Conservation (phyloP, 805 yeast species). For the Yarrowia deformans region DNA sequence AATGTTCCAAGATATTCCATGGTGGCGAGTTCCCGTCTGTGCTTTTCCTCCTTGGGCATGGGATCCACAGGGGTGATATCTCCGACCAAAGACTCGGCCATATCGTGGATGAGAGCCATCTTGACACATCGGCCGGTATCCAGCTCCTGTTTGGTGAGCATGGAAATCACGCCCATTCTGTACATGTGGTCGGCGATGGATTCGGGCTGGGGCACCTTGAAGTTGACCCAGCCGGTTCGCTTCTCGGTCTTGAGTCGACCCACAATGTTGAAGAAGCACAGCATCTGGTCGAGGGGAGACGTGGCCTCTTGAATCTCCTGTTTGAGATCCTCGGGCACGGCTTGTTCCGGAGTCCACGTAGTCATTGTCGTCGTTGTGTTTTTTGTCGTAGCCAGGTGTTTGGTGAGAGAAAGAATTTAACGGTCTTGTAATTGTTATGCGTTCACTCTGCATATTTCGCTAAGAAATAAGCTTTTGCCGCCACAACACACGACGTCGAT, state of each 20-base stretch:
- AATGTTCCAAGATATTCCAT: conserved; percentile 69
- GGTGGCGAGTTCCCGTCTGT: conserved; percentile 76
- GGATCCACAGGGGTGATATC: conserved; percentile 87
- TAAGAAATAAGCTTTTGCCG: background rate
- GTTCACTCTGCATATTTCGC: conserved; percentile 1
- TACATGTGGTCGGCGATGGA: conserved; percentile 96
- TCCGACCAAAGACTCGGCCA: conserved; percentile 93
- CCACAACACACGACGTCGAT: background rate
- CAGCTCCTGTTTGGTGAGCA: conserved; percentile 58
- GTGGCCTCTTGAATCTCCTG: conserved; percentile 26
- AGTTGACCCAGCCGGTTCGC: conserved; percentile 95
- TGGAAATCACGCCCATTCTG: conserved; percentile 83
- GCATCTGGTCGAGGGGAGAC: conserved; percentile 16
- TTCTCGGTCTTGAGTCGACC: conserved; percentile 75
- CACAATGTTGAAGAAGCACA: conserved; percentile 66
- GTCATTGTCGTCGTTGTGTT: conserved; percentile 8
- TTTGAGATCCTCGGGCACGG: conserved; percentile 19
- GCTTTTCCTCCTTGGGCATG: conserved; percentile 80
- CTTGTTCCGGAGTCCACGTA: conserved; percentile 29
- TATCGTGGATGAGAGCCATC: conserved; percentile 90
- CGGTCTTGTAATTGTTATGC: conserved; percentile 7
- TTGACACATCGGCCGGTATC: conserved; percentile 68
- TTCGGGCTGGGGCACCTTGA: conserved; percentile 61
- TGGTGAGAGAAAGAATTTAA: conserved; percentile 8
- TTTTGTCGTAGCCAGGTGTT: too few relatives aligned